These are phyloP conservation scores for Colletotrichum neosansevieriae DNA, from an alignment of 2,329 filamentous ascomycete species.

Conservation along the genomic window DNA sequence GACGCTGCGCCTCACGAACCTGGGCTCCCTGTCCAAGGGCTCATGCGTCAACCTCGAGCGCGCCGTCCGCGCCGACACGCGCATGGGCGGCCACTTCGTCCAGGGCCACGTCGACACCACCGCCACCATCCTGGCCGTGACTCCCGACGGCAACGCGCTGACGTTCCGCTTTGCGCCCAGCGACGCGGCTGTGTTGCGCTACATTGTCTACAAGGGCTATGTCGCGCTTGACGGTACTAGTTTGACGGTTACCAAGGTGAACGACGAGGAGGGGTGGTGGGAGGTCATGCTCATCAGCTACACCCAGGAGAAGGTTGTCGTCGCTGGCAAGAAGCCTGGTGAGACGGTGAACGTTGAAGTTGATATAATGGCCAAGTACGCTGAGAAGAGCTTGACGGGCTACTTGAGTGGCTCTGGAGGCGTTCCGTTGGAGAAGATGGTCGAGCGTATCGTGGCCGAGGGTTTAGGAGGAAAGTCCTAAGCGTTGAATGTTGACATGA, in stretches of 20 bases:
- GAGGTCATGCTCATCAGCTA: conserved; percentile 99
- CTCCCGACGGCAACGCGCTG: conserved; percentile 88
- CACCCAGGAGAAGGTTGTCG: conserved; percentile 91
- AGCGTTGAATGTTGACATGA: not conserved
- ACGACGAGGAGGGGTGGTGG: conserved; percentile 84
- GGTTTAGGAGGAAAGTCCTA: conserved; percentile 57
- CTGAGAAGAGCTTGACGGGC: conserved; percentile 88
- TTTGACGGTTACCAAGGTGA: conserved; percentile 88
- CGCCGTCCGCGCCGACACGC: conserved; percentile 88
- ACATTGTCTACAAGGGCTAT: conserved; percentile 97
- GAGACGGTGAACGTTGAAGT: conserved; percentile 94
- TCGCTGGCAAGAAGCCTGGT: conserved; percentile 81
- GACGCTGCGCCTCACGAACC: conserved; percentile 93
- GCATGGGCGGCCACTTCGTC: conserved; percentile 98
- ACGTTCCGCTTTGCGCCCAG: conserved; percentile 85
- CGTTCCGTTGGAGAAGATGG: conserved; percentile 76
- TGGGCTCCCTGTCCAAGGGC: conserved; percentile 76
- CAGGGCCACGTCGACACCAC: conserved; percentile 97
- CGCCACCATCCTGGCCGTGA: conserved; percentile 78
- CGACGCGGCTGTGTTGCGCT: conserved; percentile 77
- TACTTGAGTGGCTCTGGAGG: conserved; percentile 75
- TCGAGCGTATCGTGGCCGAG: conserved; percentile 80
- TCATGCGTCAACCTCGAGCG: conserved; percentile 92
- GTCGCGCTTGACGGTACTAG: conserved; percentile 95
- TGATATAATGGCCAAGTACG: conserved; percentile 87